These are phyloP conservation scores for Podospora australis DNA, from an alignment of 495 filamentous ascomycete genomes.

Conservation along the genomic window DNA sequence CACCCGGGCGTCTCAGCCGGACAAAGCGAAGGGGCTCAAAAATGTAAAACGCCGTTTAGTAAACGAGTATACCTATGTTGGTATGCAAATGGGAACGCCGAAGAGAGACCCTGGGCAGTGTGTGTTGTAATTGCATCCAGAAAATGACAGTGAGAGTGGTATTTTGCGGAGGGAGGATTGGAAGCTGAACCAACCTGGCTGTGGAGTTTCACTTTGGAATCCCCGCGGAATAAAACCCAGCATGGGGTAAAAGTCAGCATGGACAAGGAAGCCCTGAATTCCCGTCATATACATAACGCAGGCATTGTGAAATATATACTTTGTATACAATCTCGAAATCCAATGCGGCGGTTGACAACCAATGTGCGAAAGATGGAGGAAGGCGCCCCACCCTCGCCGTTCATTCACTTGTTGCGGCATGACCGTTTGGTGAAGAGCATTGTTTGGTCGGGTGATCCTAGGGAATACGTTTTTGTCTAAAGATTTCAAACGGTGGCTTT, in stretches of 20 bases:
- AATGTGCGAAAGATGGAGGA: too few relatives aligned
- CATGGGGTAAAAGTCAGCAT: not conserved
- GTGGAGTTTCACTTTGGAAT: slow-evolving; percentile 2
- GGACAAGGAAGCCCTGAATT: not conserved
- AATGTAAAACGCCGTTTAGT: too few relatives aligned
- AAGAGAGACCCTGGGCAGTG: not conserved
- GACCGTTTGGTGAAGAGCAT: too few relatives aligned
- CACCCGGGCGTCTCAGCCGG: not conserved
- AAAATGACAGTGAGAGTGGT: not conserved
- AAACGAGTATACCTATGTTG: too few relatives aligned
- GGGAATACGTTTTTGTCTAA: too few relatives aligned
- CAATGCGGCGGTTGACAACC: too few relatives aligned
- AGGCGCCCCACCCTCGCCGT: too few relatives aligned
- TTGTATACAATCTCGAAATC: too few relatives aligned
- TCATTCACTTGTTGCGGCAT: too few relatives aligned
- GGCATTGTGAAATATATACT: too few relatives aligned
- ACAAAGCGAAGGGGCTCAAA: not conserved
- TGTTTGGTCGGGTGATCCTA: too few relatives aligned
- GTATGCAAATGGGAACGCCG: not conserved
- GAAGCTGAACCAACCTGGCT: not conserved
- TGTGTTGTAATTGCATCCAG: not conserved
- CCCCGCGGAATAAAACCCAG: not conserved
- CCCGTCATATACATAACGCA: not conserved
- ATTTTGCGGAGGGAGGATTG: not conserved
- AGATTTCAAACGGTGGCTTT: too few relatives aligned